These are phyloP conservation scores for Ganoderma lingzhi DNA, from an alignment of 1,284 basidiomycete species.

Conservation along the genomic window DNA sequence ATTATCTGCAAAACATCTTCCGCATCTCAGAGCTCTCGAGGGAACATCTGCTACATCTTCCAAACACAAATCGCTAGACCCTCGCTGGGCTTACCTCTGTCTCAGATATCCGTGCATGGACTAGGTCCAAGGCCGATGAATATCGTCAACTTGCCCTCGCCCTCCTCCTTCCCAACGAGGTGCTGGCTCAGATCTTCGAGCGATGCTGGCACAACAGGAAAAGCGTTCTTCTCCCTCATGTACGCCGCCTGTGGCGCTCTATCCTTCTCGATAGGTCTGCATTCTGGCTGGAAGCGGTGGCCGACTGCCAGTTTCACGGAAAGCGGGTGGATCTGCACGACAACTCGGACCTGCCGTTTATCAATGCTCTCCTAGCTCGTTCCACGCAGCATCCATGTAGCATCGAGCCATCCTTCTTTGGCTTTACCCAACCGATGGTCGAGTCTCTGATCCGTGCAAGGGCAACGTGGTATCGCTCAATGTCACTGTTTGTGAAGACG, in stretches of 20 bases:
- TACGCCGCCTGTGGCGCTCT: not conserved
- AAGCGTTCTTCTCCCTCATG: not conserved
- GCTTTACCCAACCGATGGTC: not conserved
- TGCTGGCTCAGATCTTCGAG: not conserved
- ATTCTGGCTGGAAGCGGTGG: not conserved
- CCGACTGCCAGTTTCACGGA: not conserved
- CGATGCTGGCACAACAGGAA: not conserved
- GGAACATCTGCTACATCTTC: not conserved
- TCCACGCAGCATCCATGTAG: not conserved
- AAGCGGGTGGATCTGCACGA: not conserved
- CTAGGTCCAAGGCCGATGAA: not conserved
- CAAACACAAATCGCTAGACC: not conserved
- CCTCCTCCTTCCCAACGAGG: slow-evolving; percentile 5
- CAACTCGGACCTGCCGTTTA: not conserved
- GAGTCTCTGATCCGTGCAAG: not conserved
- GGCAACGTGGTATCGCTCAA: not conserved
- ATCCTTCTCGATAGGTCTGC: not conserved
- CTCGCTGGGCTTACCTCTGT: not conserved
- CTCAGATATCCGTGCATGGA: not conserved
- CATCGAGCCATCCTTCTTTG: not conserved
- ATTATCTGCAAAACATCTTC: not conserved
- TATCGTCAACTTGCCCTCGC: not conserved
- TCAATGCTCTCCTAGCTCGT: not conserved
- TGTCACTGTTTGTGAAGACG: not conserved
- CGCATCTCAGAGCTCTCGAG: not conserved